Evolutionary conservation across 1,284 basidiomycete genomes (phyloP).

Genomic region (Trametes polyzona): DNA sequence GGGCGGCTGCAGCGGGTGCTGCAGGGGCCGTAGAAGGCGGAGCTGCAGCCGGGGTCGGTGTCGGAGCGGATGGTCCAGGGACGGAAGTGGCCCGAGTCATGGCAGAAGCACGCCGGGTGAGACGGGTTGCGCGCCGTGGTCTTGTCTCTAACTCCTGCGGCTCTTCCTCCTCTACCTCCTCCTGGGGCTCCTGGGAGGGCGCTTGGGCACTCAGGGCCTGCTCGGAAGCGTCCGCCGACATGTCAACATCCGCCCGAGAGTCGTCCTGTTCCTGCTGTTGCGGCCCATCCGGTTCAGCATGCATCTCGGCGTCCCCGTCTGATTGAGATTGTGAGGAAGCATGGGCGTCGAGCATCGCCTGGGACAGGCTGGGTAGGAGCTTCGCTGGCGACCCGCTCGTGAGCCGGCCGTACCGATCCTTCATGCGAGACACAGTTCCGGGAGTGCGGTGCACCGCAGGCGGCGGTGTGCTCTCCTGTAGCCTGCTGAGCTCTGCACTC

Average conservation of each 20-base stretch:
- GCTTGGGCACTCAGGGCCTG: neutral
- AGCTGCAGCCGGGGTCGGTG: conserved; percentile 5
- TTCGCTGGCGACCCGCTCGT: conserved; percentile 9
- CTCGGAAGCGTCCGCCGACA: neutral
- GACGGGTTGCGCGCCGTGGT: conserved; percentile 17
- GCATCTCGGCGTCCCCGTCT: neutral
- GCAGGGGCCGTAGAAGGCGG: conserved; percentile 10
- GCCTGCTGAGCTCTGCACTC: neutral
- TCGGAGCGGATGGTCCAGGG: conserved; percentile 4
- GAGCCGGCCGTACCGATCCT: conserved; percentile 39
- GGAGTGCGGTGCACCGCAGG: conserved; percentile 31
- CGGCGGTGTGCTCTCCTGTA: conserved; percentile 19
- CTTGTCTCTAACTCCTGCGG: neutral
- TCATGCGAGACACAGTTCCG: conserved; percentile 41
- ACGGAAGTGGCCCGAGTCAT: conserved; percentile 2
- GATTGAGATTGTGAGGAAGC: neutral
- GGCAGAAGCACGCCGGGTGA: conserved; percentile 4
- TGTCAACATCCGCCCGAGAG: neutral
- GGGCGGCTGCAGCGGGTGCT: conserved; percentile 5
- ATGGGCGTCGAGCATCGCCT: conserved; percentile 3
- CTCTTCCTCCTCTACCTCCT: neutral
- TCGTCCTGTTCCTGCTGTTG: neutral
- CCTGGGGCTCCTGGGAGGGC: conserved; percentile 2
- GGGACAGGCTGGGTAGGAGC: conserved; percentile 4
- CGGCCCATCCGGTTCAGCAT: conserved; percentile 1